Base-by-base conservation (phyloP, 164 flowering plant genomes). In the Buxus sempervirens region DNA sequence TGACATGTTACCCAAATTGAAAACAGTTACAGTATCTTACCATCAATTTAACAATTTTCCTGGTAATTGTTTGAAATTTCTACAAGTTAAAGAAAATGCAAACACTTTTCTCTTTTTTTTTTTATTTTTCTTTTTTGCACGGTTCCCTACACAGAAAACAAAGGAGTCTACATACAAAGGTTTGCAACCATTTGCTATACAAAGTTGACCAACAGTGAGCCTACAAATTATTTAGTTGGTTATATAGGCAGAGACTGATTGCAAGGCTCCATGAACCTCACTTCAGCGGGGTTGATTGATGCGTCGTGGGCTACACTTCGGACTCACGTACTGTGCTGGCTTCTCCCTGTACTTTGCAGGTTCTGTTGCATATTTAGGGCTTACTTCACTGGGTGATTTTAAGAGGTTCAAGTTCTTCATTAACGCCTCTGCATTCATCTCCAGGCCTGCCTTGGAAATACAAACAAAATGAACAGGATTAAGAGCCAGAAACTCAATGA, bases 261-360 rank as follows among this genome's bases (percentile, higher is more conserved):
- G 14, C 21, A 12, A 24, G 13, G 20, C 19, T 58, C 25, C 51
- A 36, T 1, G 20, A 26, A 15, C 19, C 36, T 58, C 54, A 32
- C 14, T 65, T 79, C 69, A 84, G 55, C 84, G 90, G 13, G 91
- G 92, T 76, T 77, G 84, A 57, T 79, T 75, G 67, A 82, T 82
- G 70, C 77, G 74, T 2, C 83, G 84, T 56, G 79, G 78, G 72
- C 78, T 78, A 76, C 62, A 65, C 58, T 78, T 86, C 0, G 86
- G 80, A 74, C 79, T 82, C 42, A 75, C 62, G 13, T 54, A 24
- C 75, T 82, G 82, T 19, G 73, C 77, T 22, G 86, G 79, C 69
- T 84, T 88, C 80, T 86, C 89, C 27, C 58, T 63, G 75, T 79
- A 78, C 70, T 78, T 86, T 0, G 81, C 65, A 15, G 75, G 70